These are phyloP conservation scores for Backusella tarrabulga DNA, from an alignment of 192 early-diverging fungal genomes.

Conservation along the genomic window DNA sequence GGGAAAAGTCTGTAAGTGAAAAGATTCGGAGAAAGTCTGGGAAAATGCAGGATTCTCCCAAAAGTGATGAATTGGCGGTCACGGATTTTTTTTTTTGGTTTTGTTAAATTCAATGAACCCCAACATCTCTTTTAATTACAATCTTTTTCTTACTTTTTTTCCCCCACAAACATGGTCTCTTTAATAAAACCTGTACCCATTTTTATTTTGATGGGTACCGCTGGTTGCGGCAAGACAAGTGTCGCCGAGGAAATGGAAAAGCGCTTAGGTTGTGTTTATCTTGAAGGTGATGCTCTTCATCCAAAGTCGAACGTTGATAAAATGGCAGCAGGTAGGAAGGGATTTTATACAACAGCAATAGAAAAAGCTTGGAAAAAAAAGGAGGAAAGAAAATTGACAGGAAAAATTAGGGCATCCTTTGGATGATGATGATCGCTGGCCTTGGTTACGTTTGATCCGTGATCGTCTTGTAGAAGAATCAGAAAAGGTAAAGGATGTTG, in stretches of 20 bases:
- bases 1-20: background rate
- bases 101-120: background rate
- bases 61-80: background rate
- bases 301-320: conserved; percentile 55
- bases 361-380: background rate
- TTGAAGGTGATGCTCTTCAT: conserved; percentile 71
- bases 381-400: background rate
- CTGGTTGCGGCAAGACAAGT: conserved; percentile 63
- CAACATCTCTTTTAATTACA: background rate
- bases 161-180: background rate
- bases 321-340: conserved; percentile 53
- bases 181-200: conserved; percentile 40
- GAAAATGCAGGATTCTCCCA: background rate
- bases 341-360: too few relatives aligned
- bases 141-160: background rate
- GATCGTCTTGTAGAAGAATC: conserved; percentile 33
- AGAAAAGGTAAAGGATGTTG: conserved; percentile 17
- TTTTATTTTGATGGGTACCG: conserved; percentile 62
- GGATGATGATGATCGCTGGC: conserved; percentile 63
- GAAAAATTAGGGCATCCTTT: conserved; percentile 38
- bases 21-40: background rate
- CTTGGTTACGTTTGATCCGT: conserved; percentile 59
- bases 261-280: conserved; percentile 42
- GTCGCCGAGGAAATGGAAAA: conserved; percentile 45
- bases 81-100: background rate